Percentiles rank a stretch among this genome's conserved stretches.
Conservation (phyloP, 78 protist species). For the Emiliania huxleyi region DNA sequence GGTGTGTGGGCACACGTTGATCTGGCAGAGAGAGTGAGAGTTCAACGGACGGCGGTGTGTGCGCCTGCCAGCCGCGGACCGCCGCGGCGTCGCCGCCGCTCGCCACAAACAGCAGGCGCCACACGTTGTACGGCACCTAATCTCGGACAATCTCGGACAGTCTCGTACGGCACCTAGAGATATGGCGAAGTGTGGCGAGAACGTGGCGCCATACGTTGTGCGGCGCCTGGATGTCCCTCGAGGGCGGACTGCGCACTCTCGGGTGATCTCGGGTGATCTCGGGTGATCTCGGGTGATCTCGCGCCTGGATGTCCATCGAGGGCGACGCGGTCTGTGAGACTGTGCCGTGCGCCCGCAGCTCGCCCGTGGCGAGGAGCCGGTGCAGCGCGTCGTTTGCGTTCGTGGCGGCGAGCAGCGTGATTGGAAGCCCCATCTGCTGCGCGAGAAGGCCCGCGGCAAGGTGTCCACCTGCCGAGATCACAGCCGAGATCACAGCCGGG, state of each 20-base stretch:
- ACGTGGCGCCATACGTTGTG: neutral
- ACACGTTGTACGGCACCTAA: slow-evolving; percentile 2
- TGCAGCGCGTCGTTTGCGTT: neutral
- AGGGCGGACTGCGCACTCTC: too few relatives aligned
- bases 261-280: too few relatives aligned
- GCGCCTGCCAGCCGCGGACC: too few relatives aligned
- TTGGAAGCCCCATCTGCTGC: neutral
- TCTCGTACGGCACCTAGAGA: too few relatives aligned
- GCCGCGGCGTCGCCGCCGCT: too few relatives aligned
- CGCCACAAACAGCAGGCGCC: slow-evolving; percentile 27
- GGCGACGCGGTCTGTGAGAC: neutral
- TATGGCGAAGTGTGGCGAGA: neutral
- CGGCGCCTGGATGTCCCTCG: neutral
- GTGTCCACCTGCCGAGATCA: neutral
- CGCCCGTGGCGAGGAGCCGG: neutral
- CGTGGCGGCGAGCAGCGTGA: neutral
- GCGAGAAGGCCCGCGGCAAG: neutral
- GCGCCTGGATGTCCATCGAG: neutral
- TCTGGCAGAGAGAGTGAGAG: too few relatives aligned
- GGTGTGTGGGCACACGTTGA: too few relatives aligned
- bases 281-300: too few relatives aligned
- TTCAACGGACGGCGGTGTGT: too few relatives aligned
- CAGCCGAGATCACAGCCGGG: neutral
- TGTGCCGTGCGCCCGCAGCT: neutral
- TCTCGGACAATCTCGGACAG: too few relatives aligned